Conservation (phyloP, 768 basidiomycete species). For the Mycena indigotica region DNA sequence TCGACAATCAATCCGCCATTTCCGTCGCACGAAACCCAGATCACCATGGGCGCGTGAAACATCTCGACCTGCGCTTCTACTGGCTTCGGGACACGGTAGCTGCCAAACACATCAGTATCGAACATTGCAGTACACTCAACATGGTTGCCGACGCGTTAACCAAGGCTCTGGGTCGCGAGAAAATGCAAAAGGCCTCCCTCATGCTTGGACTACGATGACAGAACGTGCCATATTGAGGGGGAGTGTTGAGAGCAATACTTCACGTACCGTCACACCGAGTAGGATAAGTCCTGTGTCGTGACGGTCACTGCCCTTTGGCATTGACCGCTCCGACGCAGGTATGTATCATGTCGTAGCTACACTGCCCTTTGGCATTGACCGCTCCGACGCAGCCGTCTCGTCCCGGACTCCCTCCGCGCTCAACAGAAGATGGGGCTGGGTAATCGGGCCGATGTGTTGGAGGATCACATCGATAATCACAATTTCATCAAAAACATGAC, state of each 20-base stretch:
- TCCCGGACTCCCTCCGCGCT: too few species aligned
- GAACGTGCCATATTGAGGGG: too few species aligned
- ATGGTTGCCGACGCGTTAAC: conserved; percentile 30
- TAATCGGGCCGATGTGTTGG: conserved; percentile 27
- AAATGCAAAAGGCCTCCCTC: conserved; percentile 1
- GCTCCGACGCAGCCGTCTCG: too few species aligned
- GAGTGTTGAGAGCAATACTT: too few species aligned
- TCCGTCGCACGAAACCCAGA: conserved; percentile 39
- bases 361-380: too few species aligned
- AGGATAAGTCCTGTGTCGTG: too few species aligned
- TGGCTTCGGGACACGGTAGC: conserved; percentile 28
- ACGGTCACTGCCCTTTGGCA: too few species aligned
- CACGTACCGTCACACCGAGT: too few species aligned
- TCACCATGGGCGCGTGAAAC: conserved; percentile 35
- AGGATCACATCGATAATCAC: conserved; percentile 27
- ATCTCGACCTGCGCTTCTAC: conserved; percentile 29
- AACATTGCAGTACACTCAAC: conserved; percentile 18
- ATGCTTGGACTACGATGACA: not conserved
- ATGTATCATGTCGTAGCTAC: too few species aligned
- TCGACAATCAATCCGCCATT: conserved; percentile 41
- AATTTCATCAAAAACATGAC: conserved; percentile 18
- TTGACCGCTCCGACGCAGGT: too few species aligned
- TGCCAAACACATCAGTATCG: conserved; percentile 11
- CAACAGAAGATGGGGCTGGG: conserved; percentile 35
- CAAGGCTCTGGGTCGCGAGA: conserved; percentile 21